Base-by-base conservation (phyloP, 2,329 filamentous ascomycete species). In the Penicillium aurantiogriseum region DNA sequence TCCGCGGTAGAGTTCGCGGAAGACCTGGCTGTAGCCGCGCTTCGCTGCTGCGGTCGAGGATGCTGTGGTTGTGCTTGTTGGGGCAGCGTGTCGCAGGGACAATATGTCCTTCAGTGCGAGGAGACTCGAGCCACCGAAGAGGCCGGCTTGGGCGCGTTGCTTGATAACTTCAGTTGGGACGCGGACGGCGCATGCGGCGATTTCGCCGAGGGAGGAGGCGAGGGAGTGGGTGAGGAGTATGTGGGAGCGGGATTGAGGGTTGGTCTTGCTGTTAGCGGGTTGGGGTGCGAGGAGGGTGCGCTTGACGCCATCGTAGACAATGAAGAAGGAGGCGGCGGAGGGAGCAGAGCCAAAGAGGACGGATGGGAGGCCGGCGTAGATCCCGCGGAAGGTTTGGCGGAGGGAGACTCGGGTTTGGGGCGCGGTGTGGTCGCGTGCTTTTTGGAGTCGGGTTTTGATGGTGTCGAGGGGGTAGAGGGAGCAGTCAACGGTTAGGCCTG, bases 401-500 rank as follows among this genome's bases (percentile, higher is more conserved):
- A 89, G 82, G 71, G 91, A 86, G 80, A 96, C 92, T 70, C 90
- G 45, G 13, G 63, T 33, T 36, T 61, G 65, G 10, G 68, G 69
- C 23, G 63, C 65, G 92, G 74, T 84, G 84, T 62, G 92, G 91
- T 79, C 69, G 56, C 74, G 70, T 57, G 72, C 74, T 63, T 76
- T 76, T 61, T 99, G 94, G 7, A 99, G 90, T 17, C 94, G 92
- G 43, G 95, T 99, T 80, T 99, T 99, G 72, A 99, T 88, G 0
- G 94, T 99, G 83, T 99, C 95, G 81, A 99, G 91, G 0, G 94
- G 94, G 81, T 90, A 99, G 72, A 99, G 90, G 55, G 92, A 92
- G 70, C 96, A 88, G 84, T 99, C 94, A 76, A 97, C 94, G 15
- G 92, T 96, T 47, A 94, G 94, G 72, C 94, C 94, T 65, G 94